Base-by-base conservation (phyloP, 2,329 filamentous ascomycete species). In the Pseudocercospora pini-densiflorae region DNA sequence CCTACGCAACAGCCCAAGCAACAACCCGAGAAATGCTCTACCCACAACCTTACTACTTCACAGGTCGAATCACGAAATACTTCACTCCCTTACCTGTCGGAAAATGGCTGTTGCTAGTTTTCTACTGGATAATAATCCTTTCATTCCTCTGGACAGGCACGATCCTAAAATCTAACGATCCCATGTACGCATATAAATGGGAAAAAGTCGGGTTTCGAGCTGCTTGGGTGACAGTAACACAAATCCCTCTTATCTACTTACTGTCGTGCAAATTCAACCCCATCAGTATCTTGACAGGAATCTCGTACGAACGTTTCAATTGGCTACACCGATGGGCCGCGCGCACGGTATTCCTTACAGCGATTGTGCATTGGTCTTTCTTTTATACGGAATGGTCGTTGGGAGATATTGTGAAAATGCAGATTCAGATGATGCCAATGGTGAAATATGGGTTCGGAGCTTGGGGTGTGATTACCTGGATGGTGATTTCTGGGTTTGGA, bases 181-280 rank as follows among this genome's bases (percentile, higher is more conserved):
- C 68, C 5, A 71, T 74, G 65, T 75, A 76, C 61, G 67, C 69
- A 9, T 77, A 76, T 63, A 75, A 74, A 40, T 77, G 74, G 73
- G 89, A 91, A 75, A 87, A 88, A 66, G 86, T 90, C 64, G 89
- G 86, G 5, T 91, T 87, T 75, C 87, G 89, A 63, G 89, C 89
- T 70, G 89, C 88, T 19, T 91, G 89, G 89, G 83, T 90, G 27
- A 85, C 87, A 9, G 79, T 89, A 54, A 87, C 84, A 2, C 89
- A 91, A 75, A 83, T 91, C 49, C 89, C 89, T 0, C 80, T 91
- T 21, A 80, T 90, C 9, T 90, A 88, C 71, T 80, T 91, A 2
- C 82, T 77, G 8, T 75, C 74, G 16, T 73, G 71, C 69, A 77
- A 77, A 24, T 76, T 91, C 14, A 84, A 74, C 60, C 73, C 72